phyloP scores from a whole-genome alignment of 306 rosid genomes.

The Luffa aegyptiaca region DNA sequence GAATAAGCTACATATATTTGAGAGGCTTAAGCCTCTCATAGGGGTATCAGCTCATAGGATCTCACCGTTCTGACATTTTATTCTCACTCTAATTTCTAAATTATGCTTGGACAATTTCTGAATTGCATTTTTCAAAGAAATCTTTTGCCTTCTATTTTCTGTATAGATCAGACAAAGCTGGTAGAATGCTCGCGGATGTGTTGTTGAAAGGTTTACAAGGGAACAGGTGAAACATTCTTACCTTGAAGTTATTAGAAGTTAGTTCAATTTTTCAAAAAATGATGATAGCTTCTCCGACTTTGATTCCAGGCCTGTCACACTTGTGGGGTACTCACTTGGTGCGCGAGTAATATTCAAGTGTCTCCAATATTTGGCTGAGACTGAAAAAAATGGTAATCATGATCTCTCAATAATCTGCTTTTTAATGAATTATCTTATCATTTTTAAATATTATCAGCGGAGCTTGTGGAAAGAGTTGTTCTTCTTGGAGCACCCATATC shows the following conservation, averaged over 20 bases:
- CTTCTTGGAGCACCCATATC: conserved; percentile 46
- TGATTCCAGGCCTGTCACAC: conserved; percentile 44
- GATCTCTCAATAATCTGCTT: not conserved
- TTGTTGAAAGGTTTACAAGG: conserved; percentile 38
- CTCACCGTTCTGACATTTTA: not conserved
- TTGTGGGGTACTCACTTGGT: conserved; percentile 43
- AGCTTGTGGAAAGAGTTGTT: conserved; percentile 39
- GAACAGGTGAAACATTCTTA: conserved; percentile 26
- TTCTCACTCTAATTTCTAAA: not conserved
- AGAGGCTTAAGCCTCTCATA: not conserved
- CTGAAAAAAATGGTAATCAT: conserved; percentile 24
- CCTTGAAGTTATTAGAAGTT: not conserved
- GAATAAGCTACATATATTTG: not conserved
- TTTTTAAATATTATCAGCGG: conserved; percentile 21
- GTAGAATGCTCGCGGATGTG: conserved; percentile 37
- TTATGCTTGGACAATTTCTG: not conserved
- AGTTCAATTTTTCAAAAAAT: not conserved
- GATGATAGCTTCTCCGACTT: not conserved
- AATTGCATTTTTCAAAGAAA: not conserved
- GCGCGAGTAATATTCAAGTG: conserved; percentile 38
- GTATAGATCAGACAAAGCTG: conserved; percentile 46
- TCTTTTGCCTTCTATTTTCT: conserved; percentile 1
- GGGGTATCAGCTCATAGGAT: not conserved
- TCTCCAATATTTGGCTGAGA: conserved; percentile 33
- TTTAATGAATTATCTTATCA: conserved; percentile 3